Conservation (phyloP, 139 green algal species). For the Chlamydomonas incerta region DNA sequence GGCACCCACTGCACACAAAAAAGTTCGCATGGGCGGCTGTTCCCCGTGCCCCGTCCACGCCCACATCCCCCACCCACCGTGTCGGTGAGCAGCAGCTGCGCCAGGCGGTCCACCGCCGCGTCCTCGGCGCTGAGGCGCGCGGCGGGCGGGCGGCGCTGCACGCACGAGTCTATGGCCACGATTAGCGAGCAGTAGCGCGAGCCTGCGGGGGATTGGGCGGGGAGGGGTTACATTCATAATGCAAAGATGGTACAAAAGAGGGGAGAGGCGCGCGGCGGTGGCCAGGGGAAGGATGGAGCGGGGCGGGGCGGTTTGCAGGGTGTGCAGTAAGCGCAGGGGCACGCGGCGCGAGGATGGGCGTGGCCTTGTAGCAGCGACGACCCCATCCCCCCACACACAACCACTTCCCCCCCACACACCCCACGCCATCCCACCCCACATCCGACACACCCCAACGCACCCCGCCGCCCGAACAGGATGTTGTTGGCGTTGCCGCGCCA, state of each 20-base stretch:
- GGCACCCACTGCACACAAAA: too few species aligned
- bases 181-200: constrained; percentile 53
- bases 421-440: too few species aligned
- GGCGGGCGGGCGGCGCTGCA: constrained; percentile 81
- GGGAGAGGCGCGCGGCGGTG: too few species aligned
- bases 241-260: too few species aligned
- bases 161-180: constrained; percentile 85
- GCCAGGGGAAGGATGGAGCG: too few species aligned
- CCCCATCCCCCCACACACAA: background rate
- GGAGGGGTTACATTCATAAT: background rate
- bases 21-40: too few species aligned
- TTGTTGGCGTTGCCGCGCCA: constrained; percentile 86
- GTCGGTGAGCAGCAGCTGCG: constrained; percentile 67
- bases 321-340: too few species aligned
- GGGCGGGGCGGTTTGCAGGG: too few species aligned
- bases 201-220: constrained; percentile 18
- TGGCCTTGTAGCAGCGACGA: too few species aligned
- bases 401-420: too few species aligned
- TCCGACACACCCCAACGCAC: background rate
- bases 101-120: constrained; percentile 75
- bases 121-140: constrained; percentile 70
- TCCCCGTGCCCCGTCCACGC: too few species aligned
- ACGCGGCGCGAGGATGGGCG: too few species aligned
- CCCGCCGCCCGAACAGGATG: constrained; percentile 60
- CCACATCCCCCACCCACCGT: background rate